These are phyloP conservation scores for Laetiporus sulphureus DNA, from an alignment of 1,284 basidiomycete genomes.

Conservation along the genomic window DNA sequence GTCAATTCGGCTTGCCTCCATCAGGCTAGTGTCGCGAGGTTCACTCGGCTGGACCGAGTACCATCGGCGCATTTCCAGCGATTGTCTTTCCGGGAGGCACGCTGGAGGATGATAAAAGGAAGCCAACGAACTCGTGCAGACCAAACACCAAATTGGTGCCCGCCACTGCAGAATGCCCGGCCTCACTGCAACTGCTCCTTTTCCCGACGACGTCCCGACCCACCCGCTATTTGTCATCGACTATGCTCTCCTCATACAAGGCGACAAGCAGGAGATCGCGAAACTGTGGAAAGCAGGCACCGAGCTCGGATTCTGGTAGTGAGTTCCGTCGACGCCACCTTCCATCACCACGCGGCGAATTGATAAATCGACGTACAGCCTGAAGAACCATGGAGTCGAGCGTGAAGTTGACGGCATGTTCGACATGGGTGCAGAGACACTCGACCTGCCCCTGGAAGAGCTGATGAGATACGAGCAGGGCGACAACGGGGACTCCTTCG, in stretches of 20 bases:
- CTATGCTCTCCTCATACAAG: constrained; percentile 26
- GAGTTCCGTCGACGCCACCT: constrained; percentile 15
- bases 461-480: constrained; percentile 64
- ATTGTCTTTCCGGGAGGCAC: constrained; percentile 8
- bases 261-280: constrained; percentile 25
- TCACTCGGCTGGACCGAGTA: constrained; percentile 11
- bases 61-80: constrained; percentile 14
- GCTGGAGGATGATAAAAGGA: constrained; percentile 17
- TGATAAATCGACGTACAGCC: constrained; percentile 26
- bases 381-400: constrained; percentile 58
- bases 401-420: constrained; percentile 53
- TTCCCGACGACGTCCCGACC: constrained; percentile 32
- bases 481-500: constrained; percentile 54
- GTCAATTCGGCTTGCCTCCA: constrained; percentile 2
- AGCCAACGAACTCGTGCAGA: constrained; percentile 1
- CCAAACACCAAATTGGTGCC: constrained; percentile 7
- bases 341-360: constrained; percentile 1
- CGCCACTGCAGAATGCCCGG: constrained; percentile 21
- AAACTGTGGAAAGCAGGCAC: constrained; percentile 31
- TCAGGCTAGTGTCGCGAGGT: constrained; percentile 5
- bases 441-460: constrained; percentile 53
- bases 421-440: constrained; percentile 48
- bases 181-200: constrained; percentile 25
- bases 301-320: constrained; percentile 36
- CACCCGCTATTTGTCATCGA: constrained; percentile 34